Base-by-base conservation (phyloP, 1,139 yeast genomes). In the Barnettozyma hawaiiensis region DNA sequence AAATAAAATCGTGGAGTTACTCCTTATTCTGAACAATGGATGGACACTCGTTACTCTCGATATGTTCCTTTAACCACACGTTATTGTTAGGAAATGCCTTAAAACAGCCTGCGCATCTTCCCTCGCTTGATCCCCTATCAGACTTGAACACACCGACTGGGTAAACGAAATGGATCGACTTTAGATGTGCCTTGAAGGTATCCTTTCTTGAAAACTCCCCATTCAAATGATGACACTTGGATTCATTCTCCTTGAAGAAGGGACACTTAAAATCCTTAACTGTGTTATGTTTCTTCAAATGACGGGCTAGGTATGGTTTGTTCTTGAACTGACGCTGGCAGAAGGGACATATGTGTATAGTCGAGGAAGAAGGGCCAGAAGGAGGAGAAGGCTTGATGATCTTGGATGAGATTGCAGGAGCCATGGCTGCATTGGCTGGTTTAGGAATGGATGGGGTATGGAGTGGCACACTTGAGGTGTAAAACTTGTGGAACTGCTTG, bases 141-240 rank as follows among this genome's bases (percentile, higher is more conserved):
- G 73, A 76, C 23, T 86, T 78, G 50, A 78, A 76, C 12, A 85
- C 80, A 26, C 95, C 95, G 37, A 81, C 77, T 5, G 95, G 96
- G 58, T 86, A 87, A 49, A 76, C 73, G 61, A 87, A 87, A 64
- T 87, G 96, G 51, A 94, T 75, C 21, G 92, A 80, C 63, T 86
- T 87, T 52, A 87, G 71, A 64, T 87, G 96, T 7, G 95, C 86
- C 64, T 86, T 86, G 67, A 81, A 87, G 3, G 96, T 86, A 60
- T 87, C 96, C 57, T 95, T 76, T 60, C 96, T 75, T 5, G 95
- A 85, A 57, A 87, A 87, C 3, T 95, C 96, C 15, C 96, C 96
- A 21, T 79, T 76, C 8, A 85, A 78, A 60, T 86, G 96, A 60
- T 87, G 96, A 61, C 96, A 87, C 52, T 76, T 76, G 20, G 59